These are phyloP conservation scores for Avena eriantha DNA, from an alignment of 176 grass and related monocot genomes.

Conservation along the genomic window DNA sequence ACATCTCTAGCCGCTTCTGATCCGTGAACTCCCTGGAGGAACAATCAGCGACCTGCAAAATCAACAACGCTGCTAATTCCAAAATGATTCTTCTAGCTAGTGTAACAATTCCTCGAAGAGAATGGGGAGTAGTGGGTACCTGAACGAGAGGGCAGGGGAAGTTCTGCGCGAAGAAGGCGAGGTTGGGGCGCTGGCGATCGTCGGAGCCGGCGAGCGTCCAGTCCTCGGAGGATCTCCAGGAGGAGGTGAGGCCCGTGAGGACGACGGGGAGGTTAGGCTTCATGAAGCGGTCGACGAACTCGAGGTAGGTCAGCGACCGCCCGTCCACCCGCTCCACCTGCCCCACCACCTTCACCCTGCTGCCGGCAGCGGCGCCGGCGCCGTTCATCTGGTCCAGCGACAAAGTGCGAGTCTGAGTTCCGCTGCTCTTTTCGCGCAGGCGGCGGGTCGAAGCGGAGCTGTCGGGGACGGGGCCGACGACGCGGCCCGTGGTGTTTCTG, in stretches of 20 bases:
- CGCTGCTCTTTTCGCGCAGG: neutral
- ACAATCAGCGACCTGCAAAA: slow-evolving; percentile 78
- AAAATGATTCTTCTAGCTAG: slow-evolving; percentile 28
- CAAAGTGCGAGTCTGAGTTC: neutral
- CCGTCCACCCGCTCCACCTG: slow-evolving; percentile 81
- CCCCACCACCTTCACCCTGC: slow-evolving; percentile 60
- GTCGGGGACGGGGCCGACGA: neutral
- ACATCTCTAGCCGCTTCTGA: slow-evolving; percentile 87
- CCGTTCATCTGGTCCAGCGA: slow-evolving; percentile 10
- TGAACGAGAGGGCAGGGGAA: slow-evolving; percentile 59
- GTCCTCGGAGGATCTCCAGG: slow-evolving; percentile 62
- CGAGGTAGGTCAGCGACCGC: slow-evolving; percentile 54
- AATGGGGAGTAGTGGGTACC: slow-evolving; percentile 13
- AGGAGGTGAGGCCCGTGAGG: slow-evolving; percentile 78
- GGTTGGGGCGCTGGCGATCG: slow-evolving; percentile 47
- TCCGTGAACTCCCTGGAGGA: slow-evolving; percentile 69
- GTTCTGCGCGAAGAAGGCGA: slow-evolving; percentile 49
- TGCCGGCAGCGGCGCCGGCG: neutral
- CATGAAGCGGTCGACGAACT: slow-evolving; percentile 79
- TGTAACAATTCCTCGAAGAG: neutral
- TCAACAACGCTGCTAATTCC: neutral
- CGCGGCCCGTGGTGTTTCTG: no score
- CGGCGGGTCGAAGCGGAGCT: neutral
- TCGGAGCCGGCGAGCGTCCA: slow-evolving; percentile 49
- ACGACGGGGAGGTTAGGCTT: slow-evolving; percentile 74